phyloP scores from a whole-genome alignment of 805 yeast species.

The Lachancea fermentati region DNA sequence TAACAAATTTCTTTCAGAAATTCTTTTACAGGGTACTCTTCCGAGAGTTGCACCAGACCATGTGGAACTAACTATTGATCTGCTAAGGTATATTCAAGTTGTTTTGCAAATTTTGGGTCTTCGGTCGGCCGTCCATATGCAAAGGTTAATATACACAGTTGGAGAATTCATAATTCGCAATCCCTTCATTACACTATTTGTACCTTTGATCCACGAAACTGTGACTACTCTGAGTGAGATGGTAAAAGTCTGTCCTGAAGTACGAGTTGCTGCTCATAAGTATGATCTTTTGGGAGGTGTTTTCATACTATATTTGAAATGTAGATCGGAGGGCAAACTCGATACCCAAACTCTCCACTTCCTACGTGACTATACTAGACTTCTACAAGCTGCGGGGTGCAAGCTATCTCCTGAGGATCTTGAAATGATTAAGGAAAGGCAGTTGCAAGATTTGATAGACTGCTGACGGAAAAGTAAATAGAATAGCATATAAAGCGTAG shows the following conservation, averaged over 20 bases:
- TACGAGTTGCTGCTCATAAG: slow-evolving; percentile 20
- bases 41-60: slow-evolving; percentile 23
- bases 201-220: slow-evolving; percentile 12
- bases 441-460: too few relatives aligned
- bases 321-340: slow-evolving; percentile 23
- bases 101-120: slow-evolving; percentile 9
- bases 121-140: slow-evolving; percentile 15
- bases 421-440: too few relatives aligned
- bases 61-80: slow-evolving; percentile 16
- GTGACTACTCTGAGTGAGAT: slow-evolving; percentile 10
- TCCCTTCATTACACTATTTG: slow-evolving; percentile 24
- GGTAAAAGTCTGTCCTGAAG: slow-evolving; percentile 14
- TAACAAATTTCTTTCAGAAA: slow-evolving; percentile 20
- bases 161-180: slow-evolving; percentile 28
- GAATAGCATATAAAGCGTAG: not conserved
- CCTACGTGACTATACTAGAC: not conserved
- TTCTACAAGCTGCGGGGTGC: slow-evolving; percentile 13
- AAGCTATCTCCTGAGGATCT: not conserved
- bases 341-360: not conserved
- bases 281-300: slow-evolving; percentile 23
- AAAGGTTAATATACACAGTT: slow-evolving; percentile 22
- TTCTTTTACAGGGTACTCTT: slow-evolving; percentile 22
- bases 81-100: slow-evolving; percentile 6
- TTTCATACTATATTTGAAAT: slow-evolving; percentile 20
- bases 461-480: too few relatives aligned